phyloP scores from a whole-genome alignment of 108 stramenopile genomes.

The Pseudonitzschia delicatissima region DNA sequence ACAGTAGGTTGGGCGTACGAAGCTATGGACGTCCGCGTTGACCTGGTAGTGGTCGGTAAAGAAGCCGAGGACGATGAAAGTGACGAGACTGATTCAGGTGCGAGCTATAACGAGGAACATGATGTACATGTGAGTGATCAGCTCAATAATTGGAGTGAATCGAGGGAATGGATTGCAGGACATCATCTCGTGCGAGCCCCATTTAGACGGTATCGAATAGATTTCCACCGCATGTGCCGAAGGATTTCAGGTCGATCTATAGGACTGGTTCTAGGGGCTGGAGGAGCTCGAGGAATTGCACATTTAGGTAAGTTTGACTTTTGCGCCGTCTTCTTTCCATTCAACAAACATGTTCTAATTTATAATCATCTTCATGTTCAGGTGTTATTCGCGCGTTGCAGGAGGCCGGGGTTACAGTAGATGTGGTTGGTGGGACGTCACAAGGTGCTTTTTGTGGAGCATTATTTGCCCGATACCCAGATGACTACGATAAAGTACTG shows the following conservation, averaged over 20 bases:
- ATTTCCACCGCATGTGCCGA: slow-evolving; percentile 46
- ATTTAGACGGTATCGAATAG: slow-evolving; percentile 32
- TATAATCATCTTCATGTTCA: background rate
- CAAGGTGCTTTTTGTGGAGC: slow-evolving; percentile 57
- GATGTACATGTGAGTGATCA: slow-evolving; percentile 35
- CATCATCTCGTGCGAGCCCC: slow-evolving; percentile 45
- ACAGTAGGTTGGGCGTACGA: slow-evolving; percentile 42
- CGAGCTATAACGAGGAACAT: slow-evolving; percentile 9
- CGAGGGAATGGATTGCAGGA: slow-evolving; percentile 40
- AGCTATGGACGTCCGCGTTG: slow-evolving; percentile 38
- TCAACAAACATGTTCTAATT: background rate
- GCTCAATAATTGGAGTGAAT: slow-evolving; percentile 53
- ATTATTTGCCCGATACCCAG: slow-evolving; percentile 37
- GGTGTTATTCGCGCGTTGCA: slow-evolving; percentile 45
- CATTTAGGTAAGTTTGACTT: slow-evolving; percentile 35
- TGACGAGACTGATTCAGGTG: slow-evolving; percentile 11
- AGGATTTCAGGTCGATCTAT: slow-evolving; percentile 48
- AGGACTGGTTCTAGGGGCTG: slow-evolving; percentile 51
- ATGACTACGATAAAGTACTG: slow-evolving; percentile 33
- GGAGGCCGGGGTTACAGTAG: slow-evolving; percentile 47
- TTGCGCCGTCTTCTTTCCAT: background rate
- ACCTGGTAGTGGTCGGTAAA: slow-evolving; percentile 42
- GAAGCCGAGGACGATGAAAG: background rate
- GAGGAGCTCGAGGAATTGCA: slow-evolving; percentile 53
- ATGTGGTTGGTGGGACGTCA: slow-evolving; percentile 53